Evolutionary conservation across 2,329 filamentous ascomycete genomes (phyloP), one percentile per base, ranked within the genome.

Genomic region (Penicillium sp.): DNA sequence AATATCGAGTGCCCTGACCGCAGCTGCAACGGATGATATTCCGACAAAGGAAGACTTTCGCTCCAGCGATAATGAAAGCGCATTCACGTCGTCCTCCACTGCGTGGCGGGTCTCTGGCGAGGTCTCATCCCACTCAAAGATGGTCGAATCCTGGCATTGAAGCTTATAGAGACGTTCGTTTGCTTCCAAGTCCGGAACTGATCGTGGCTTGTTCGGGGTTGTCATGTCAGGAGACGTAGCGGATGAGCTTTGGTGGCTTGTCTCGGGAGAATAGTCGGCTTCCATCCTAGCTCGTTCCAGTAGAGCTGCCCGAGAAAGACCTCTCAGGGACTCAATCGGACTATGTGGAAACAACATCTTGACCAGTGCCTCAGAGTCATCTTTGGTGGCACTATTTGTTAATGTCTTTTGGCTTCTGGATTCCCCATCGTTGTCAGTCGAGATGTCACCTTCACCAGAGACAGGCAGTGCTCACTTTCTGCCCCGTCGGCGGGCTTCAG

Each of bases 31-130:
- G 4, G 54, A 57, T 33, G 52, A 55, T 27, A 51, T 48, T 8
- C 52, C 55, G 14, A 57, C 44, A 30, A 51, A 55, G 1, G 55
- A 57, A 13, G 52, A 53, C 25, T 31, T 45, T 14, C 28, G 36
- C 28, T 50, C 43, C 7, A 40, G 30, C 1, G 42, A 48, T 11
- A 56, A 31, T 13, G 53, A 51, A n/a, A 51, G 48, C 5, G 45
- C 41, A 47, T 51, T 54, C n/a, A 56, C 46, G 27, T 58, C 50
- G n/a, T 58, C 53, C 14, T 51, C 51, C 2, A 44, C 48, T 14
- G 30, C 33, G 4, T 30, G 39, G 14, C 31, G 14, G 11, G 20
- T 40, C 30, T 24, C 24, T 16, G 48, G 33, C 3, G 48, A 43
- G 20, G 30, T 49, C 33, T 52, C 53, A 22, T 55, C 49, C 48